Conservation (phyloP, 2,329 filamentous ascomycete genomes). For the Xylariaceae sp. region DNA sequence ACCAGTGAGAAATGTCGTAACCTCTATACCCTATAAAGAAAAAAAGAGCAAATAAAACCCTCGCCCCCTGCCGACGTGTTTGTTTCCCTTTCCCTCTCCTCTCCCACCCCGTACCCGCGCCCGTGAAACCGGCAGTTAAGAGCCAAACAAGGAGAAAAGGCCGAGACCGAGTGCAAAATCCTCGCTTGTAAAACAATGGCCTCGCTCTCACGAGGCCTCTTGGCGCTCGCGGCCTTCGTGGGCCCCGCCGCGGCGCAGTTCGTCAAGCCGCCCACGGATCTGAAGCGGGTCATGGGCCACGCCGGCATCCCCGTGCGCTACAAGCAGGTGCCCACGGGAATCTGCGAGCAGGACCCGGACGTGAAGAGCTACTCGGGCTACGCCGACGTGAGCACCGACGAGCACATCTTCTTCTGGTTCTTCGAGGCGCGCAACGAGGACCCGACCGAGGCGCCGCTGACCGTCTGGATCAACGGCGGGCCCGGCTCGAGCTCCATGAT, state of each 20-base stretch:
- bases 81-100: no score
- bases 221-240: conserved; percentile 20
- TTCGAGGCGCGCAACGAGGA: conserved; percentile 46
- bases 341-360: conserved; percentile 41
- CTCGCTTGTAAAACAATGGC: conserved; percentile 17
- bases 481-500: conserved; percentile 51
- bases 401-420: conserved; percentile 47
- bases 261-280: conserved; percentile 28
- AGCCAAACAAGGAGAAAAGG: no score
- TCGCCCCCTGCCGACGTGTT: no score
- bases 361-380: conserved; percentile 43
- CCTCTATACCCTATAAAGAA: no score
- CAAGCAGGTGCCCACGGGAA: conserved; percentile 45
- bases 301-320: conserved; percentile 42
- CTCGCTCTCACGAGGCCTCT: conserved; percentile 17
- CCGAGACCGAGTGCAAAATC: no score
- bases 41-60: no score
- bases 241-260: conserved; percentile 27
- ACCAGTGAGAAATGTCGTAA: no score
- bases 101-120: no score
- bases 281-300: conserved; percentile 28
- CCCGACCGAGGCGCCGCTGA: conserved; percentile 44
- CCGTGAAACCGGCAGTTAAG: no score
- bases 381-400: conserved; percentile 38
- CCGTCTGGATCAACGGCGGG: conserved; percentile 51